Percentiles rank a stretch among this genome's conserved stretches.
Conservation (phyloP, 352 stramenopile species). For the Pythium guiyangense region DNA sequence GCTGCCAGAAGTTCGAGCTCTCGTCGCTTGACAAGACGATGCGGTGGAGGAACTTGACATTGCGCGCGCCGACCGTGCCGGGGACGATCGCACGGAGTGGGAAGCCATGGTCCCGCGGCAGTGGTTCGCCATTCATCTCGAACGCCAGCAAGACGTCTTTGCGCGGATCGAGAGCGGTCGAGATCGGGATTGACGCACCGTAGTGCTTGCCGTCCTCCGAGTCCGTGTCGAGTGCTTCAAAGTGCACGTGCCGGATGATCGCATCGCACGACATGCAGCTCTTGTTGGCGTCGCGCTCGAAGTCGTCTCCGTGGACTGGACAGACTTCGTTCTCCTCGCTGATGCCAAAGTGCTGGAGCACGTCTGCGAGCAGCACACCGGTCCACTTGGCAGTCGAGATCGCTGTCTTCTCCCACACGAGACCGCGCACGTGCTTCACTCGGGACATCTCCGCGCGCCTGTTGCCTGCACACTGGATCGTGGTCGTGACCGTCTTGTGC, state of each 20-base stretch:
- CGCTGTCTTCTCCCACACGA: constrained; percentile 42
- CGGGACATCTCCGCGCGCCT: constrained; percentile 74
- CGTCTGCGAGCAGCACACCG: constrained; percentile 84
- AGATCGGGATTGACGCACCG: constrained; percentile 76
- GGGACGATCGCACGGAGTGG: constrained; percentile 92
- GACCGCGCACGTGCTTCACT: constrained; percentile 35
- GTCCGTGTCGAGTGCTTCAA: constrained; percentile 45
- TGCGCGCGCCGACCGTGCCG: constrained; percentile 82
- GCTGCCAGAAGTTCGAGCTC: constrained; percentile 89
- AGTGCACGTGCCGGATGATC: constrained; percentile 39
- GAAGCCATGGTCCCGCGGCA: constrained; percentile 92
- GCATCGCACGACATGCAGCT: constrained; percentile 13
- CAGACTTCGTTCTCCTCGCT: constrained; percentile 31
- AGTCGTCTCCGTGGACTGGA: constrained; percentile 30
- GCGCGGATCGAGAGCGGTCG: constrained; percentile 84
- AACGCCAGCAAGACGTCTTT: constrained; percentile 93
- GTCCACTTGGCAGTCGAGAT: constrained; percentile 90
- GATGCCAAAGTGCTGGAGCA: constrained; percentile 75
- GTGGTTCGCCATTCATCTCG: constrained; percentile 90
- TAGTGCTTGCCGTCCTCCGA: constrained; percentile 42
- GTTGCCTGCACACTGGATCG: constrained; percentile 93
- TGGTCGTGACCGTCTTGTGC: constrained; percentile 74
- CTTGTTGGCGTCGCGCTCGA: constrained; percentile 29
- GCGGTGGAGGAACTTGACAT: constrained; percentile 93
- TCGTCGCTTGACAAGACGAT: constrained; percentile 77